These are phyloP conservation scores for Fusarium solani-melongenae DNA, from an alignment of 2,329 filamentous ascomycete species.

Conservation along the genomic window DNA sequence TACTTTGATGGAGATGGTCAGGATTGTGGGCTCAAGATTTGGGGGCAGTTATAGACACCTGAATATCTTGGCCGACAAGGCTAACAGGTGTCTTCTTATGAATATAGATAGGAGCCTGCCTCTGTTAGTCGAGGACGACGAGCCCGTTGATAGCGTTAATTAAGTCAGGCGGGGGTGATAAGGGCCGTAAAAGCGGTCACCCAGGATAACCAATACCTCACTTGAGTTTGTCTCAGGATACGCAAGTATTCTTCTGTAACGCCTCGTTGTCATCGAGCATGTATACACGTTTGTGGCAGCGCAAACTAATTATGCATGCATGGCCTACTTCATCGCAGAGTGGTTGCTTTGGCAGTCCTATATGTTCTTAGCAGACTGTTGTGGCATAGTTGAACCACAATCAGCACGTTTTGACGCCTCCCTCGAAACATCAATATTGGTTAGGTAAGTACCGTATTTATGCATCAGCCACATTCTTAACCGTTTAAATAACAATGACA, in stretches of 20 bases:
- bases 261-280: no score
- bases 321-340: no score
- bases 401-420: no score
- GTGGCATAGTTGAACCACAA: neutral
- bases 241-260: no score
- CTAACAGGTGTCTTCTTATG: neutral
- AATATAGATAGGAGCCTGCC: neutral
- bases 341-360: neutral
- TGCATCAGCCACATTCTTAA: neutral
- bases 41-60: neutral
- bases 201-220: no score
- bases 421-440: neutral
- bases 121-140: neutral
- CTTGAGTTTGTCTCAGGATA: no score
- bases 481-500: neutral
- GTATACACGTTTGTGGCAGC: no score
- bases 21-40: neutral
- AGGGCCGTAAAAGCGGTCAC: no score
- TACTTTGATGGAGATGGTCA: neutral
- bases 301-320: no score
- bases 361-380: neutral
- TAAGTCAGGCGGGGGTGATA: neutral
- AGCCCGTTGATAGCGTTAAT: neutral
- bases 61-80: neutral
- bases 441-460: neutral